A percentile compares a stretch with the other conserved stretches of the same genome.
These are phyloP conservation scores for Cocos nucifera DNA, from an alignment of 176 grass and related monocot species.

Conservation along the genomic window DNA sequence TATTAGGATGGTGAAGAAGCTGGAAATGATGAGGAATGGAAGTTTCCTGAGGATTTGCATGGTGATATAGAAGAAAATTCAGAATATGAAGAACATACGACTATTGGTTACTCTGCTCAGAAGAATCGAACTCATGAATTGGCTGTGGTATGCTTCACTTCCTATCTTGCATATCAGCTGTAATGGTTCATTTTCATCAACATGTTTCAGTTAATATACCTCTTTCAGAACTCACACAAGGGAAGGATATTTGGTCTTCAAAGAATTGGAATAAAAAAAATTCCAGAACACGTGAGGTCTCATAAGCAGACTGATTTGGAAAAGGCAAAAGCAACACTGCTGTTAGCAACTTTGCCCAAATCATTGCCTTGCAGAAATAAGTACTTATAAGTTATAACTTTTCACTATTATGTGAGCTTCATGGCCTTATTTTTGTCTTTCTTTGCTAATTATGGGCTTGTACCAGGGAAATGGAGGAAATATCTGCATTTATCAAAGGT, in stretches of 20 bases:
- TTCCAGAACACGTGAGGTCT: conserved; percentile 57
- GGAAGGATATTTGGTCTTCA: conserved; percentile 75
- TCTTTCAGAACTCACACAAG: conserved; percentile 59
- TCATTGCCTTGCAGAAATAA: conserved; percentile 94
- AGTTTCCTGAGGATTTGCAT: conserved; percentile 34
- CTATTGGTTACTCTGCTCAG: conserved; percentile 15
- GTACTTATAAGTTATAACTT: conserved; percentile 28
- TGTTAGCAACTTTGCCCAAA: conserved; percentile 76
- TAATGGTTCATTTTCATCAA: conserved; percentile 5
- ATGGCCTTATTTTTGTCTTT: not conserved
- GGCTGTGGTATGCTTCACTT: conserved; percentile 47
- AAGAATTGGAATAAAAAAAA: conserved; percentile 72
- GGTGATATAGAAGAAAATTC: conserved; percentile 53
- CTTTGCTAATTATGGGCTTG: conserved; percentile 11
- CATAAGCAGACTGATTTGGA: conserved; percentile 71
- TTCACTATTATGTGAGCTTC: conserved; percentile 3
- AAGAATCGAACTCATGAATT: conserved; percentile 33
- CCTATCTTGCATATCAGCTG: not conserved
- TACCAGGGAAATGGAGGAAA: conserved; percentile 91
- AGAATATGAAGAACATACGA: conserved; percentile 50
- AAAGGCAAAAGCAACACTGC: conserved; percentile 78
- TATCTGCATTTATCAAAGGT: conserved; percentile 78
- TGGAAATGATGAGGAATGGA: conserved; percentile 40
- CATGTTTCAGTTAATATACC: conserved; percentile 19
- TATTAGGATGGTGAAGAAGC: conserved; percentile 39